Evolutionary conservation across 208 protist species (phyloP), one percentile per base, ranked within the genome.

Genomic region (Acanthamoeba castellanii): DNA sequence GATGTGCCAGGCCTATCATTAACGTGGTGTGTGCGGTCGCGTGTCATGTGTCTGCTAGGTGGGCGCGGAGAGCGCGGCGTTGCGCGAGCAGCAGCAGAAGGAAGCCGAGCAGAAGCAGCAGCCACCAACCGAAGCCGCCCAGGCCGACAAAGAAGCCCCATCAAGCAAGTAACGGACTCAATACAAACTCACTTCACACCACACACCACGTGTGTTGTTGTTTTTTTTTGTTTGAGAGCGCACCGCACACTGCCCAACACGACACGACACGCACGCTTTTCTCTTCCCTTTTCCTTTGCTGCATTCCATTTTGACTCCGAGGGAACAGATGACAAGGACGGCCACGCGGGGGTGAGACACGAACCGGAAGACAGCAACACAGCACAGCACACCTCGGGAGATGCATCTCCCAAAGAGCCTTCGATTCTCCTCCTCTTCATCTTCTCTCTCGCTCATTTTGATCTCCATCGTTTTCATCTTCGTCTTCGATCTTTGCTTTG

Each of bases 61-160:
- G 13, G 42, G 42, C 76, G 42, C 52, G 20, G 76, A 85, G 47
- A 59, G 45, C 27, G 22, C 76, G 47, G 76, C 76, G 6, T 25
- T 55, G 76, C 76, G 76, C 47, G 76, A 85, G 25, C 32, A 57
- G 47, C 76, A 85, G 45, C 47, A 85, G 18, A 47, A 85, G 47
- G 76, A 85, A 55, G 76, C 76, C 76, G 76, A 78, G 32, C n/a
- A 78, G 70, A 14, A 16, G 68, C 30, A 45, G 66, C 25, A 74
- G 66, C 14, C 11, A 34, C n/a, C 11, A 72, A 74, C n/a, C 20
- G 66, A 37, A 74, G n/a, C 66, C 11, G 66, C 66, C 30, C 20
- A 64, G 57, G 18, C 55, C 14, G 1, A 18, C 68, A 76, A 76
- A 42, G 68, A 76, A 22, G 6, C 68, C 11, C 68, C 70, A 47